Base-by-base conservation (phyloP, 2,329 filamentous ascomycete species). In the Trichoderma sp. region DNA sequence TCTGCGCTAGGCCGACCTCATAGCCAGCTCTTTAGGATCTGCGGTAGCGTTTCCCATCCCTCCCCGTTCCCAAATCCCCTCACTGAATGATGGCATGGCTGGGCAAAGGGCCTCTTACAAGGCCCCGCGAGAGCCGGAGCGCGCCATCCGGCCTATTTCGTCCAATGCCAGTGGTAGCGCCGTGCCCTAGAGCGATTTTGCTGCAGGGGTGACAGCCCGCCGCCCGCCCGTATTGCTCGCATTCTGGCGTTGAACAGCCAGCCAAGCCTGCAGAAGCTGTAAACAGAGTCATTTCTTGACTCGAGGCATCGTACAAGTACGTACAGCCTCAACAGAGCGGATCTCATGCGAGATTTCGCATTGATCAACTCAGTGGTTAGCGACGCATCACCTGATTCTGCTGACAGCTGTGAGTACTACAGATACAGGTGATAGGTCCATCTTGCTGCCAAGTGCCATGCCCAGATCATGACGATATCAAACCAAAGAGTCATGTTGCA, bases 1-100 rank as follows among this genome's bases (percentile, higher is more conserved):
- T 54, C 26, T 62, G 45, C 21, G n/a, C 24, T 30, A 26, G 30
- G 19, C 57, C 34, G 39, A 28, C 58, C 21, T 26, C 47, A 21
- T 7, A 3, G 14, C 34, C 21, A 6, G 21, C 21, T 52, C 34
- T 39, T 34, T 44, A 43, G 26, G 34, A n/a, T 34, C 44, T 26
- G 26, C 52, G 12, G 17, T 19, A n/a, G 5, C 41, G 28, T 41
- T 9, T 50, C 6, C 21, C 57, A 41, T 50, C 9, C 10, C 17
- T 10, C 3, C 5, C 15, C 34, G 6, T 30, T 9, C 44, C 34
- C 24, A 19, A 41, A 43, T 52, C 59, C 59, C 59, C 59, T 30
- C 59, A 30, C 12, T 51, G 21, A 54, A 54, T 62, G 59, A 62
- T 62, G 59, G 26, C 41, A 62, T 62, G 59, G 48, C 59, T 62